Percentiles rank a stretch among this genome's conserved stretches.
phyloP scores from a whole-genome alignment of 495 filamentous ascomycete species.

The Lentithecium fluviatile region DNA sequence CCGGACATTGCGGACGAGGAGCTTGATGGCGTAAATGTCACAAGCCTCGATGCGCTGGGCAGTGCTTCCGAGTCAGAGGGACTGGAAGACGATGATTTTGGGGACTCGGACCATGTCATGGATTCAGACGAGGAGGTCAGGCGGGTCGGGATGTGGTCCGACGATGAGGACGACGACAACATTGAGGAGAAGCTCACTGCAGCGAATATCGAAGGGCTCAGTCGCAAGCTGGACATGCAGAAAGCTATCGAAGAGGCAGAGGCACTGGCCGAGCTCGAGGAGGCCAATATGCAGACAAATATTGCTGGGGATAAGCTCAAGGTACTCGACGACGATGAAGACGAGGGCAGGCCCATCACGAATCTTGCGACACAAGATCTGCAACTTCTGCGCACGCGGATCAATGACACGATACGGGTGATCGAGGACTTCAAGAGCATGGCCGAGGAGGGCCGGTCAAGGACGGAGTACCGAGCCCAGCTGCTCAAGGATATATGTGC shows the following conservation, averaged over 20 bases:
- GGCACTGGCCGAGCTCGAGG: slow-evolving; percentile 76
- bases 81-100: slow-evolving; percentile 51
- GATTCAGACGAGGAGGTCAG: slow-evolving; percentile 42
- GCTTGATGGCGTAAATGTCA: slow-evolving; percentile 42
- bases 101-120: slow-evolving; percentile 53
- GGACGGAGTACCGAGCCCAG: slow-evolving; percentile 82
- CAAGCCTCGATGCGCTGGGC: slow-evolving; percentile 44
- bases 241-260: slow-evolving; percentile 69
- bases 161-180: slow-evolving; percentile 88
- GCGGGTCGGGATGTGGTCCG: slow-evolving; percentile 72
- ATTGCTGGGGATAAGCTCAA: slow-evolving; percentile 78
- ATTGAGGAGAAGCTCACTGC: slow-evolving; percentile 89
- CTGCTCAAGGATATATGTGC: slow-evolving; percentile 88
- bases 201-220: slow-evolving; percentile 91
- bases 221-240: slow-evolving; percentile 72
- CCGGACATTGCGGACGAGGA: slow-evolving; percentile 44
- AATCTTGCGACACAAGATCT: slow-evolving; percentile 76
- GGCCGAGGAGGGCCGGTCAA: slow-evolving; percentile 70
- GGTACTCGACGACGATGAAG: slow-evolving; percentile 61
- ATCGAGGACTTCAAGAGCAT: slow-evolving; percentile 82
- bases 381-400: slow-evolving; percentile 82
- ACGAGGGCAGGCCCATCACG: slow-evolving; percentile 53
- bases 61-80: slow-evolving; percentile 39
- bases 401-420: slow-evolving; percentile 90
- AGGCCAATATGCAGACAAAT: slow-evolving; percentile 91